Conservation (phyloP, 148 eudicot genomes). For the Fagopyrum esculentum region DNA sequence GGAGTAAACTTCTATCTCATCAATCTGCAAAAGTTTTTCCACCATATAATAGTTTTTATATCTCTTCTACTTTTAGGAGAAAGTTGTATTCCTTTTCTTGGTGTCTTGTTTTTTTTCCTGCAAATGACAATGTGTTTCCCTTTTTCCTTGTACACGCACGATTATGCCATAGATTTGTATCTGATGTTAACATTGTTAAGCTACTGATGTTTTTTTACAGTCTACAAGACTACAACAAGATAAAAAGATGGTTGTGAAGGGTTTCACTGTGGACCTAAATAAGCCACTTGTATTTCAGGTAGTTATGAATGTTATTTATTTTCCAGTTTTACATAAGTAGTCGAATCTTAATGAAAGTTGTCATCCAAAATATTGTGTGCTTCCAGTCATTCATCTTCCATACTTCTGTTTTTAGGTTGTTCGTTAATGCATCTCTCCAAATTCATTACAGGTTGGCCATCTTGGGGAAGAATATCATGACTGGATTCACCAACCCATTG, state of each 20-base stretch:
- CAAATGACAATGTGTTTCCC: background rate
- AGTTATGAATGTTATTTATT: background rate
- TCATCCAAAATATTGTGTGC: background rate
- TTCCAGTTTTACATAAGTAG: background rate
- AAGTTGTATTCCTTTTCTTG: background rate
- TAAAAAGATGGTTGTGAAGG: constrained; percentile 12
- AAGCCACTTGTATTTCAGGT: constrained; percentile 98
- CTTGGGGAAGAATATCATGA: constrained; percentile 67
- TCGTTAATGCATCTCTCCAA: background rate
- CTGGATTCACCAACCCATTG: constrained; percentile 66
- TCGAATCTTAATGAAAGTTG: constrained; percentile 1
- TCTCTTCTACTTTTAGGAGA: background rate
- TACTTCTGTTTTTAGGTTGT: background rate
- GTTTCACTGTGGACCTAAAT: constrained; percentile 66
- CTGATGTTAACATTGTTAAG: background rate
- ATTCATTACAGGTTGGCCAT: constrained; percentile 48
- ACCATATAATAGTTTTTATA: background rate
- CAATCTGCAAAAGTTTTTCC: background rate
- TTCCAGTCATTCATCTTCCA: background rate
- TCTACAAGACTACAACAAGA: background rate
- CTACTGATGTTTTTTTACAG: background rate
- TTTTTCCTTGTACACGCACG: background rate
- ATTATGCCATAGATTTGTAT: background rate
- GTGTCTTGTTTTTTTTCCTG: background rate
- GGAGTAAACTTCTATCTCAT: background rate